phyloP scores from a whole-genome alignment of 148 eudicot genomes.

The Chenopodium berlandieri region DNA sequence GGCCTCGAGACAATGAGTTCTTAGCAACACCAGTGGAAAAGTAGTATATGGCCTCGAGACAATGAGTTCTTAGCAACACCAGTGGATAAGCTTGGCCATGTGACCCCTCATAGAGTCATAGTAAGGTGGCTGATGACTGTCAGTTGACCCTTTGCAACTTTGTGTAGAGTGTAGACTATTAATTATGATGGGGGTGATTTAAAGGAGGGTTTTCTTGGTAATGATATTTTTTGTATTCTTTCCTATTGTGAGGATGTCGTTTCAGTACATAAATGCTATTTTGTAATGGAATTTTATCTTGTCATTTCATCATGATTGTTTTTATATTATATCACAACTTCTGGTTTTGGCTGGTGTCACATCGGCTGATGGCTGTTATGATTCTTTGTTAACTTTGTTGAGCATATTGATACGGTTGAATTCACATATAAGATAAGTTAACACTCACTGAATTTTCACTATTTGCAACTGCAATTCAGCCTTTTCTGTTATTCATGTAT shows the following conservation, averaged over 20 bases:
- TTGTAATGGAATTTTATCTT: no score
- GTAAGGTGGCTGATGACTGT: not conserved
- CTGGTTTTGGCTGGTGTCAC: no score
- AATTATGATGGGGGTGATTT: not conserved
- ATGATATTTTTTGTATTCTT: not conserved
- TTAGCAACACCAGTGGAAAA: no score
- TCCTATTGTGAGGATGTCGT: not conserved
- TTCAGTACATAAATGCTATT: no score
- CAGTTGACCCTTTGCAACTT: not conserved
- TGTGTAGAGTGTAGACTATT: not conserved
- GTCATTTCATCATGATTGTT: not conserved
- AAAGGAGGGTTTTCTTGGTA: not conserved
- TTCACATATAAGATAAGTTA: no score
- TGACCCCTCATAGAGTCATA: not conserved
- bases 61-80: no score
- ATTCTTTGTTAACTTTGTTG: no score
- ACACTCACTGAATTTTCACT: not conserved
- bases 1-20: no score
- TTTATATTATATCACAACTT: no score
- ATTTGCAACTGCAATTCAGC: not conserved
- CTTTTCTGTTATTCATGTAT: constrained; percentile 20
- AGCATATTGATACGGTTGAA: no score
- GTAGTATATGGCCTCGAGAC: no score
- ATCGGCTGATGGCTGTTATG: no score
- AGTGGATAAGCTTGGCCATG: not conserved